These are phyloP conservation scores for Crepidotus variabilis DNA, from an alignment of 768 basidiomycete species.

Conservation along the genomic window DNA sequence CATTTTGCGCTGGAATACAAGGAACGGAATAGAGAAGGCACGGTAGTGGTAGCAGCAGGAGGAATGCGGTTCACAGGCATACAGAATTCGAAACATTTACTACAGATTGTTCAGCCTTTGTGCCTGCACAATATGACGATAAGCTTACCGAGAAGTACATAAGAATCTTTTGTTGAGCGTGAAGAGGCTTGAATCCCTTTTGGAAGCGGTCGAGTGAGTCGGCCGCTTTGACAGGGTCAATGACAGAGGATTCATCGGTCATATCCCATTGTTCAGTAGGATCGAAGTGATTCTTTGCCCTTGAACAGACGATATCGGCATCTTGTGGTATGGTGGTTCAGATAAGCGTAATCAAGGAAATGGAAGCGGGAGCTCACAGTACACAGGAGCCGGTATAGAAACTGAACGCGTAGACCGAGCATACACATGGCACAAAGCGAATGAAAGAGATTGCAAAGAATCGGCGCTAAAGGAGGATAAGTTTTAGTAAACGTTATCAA, in stretches of 20 bases:
- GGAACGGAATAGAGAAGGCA: neutral
- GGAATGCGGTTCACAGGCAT: too few relatives aligned
- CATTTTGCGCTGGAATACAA: neutral
- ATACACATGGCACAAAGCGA: conserved; percentile 53
- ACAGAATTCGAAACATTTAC: too few relatives aligned
- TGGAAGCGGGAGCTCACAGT: conserved; percentile 47
- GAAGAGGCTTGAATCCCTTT: conserved; percentile 44
- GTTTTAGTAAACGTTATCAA: conserved; percentile 19
- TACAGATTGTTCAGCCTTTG: neutral
- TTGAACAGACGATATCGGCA: conserved; percentile 62
- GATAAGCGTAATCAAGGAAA: neutral
- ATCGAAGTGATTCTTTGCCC: conserved; percentile 30
- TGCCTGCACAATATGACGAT: too few relatives aligned
- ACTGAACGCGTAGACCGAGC: conserved; percentile 78
- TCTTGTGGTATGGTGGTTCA: conserved; percentile 33
- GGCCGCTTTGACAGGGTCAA: conserved; percentile 24
- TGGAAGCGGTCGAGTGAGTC: conserved; percentile 44
- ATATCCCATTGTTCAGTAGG: conserved; percentile 39
- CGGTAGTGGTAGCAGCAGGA: neutral
- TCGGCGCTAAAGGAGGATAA: conserved; percentile 42
- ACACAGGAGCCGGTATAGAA: conserved; percentile 80
- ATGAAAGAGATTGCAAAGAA: conserved; percentile 67
- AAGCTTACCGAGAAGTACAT: conserved; percentile 40
- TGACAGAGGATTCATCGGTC: conserved; percentile 34
- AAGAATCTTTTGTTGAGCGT: conserved; percentile 25